These are phyloP conservation scores for bread wheat (Triticum aestivum) DNA, from an alignment of 176 grass and related monocot species.

Conservation along the genomic window DNA sequence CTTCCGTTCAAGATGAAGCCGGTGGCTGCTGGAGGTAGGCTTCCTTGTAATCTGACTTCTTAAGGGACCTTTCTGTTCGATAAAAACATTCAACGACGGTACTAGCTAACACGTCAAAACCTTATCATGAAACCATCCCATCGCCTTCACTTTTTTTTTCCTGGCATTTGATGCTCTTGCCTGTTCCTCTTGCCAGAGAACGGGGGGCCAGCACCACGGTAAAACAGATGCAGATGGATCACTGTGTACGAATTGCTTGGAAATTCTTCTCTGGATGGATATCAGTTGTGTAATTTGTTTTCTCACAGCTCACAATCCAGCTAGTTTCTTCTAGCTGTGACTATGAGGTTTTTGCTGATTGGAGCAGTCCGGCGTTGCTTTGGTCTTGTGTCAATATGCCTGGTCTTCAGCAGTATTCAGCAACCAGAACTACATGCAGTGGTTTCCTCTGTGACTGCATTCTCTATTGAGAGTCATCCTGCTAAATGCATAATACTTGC, in stretches of 20 bases:
- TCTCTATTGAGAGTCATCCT: slow-evolving; percentile 48
- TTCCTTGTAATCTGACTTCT: slow-evolving; percentile 36
- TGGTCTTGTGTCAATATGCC: slow-evolving; percentile 60
- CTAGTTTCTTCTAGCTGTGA: slow-evolving; percentile 39
- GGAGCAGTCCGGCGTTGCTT: slow-evolving; percentile 66
- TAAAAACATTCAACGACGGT: background rate
- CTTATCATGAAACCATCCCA: slow-evolving; percentile 21
- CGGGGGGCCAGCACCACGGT: slow-evolving; percentile 34
- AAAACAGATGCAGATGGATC: slow-evolving; percentile 51
- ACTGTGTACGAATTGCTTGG: slow-evolving; percentile 47
- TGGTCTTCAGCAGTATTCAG: slow-evolving; percentile 48
- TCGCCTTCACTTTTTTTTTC: slow-evolving; percentile 21
- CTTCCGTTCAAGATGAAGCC: slow-evolving; percentile 61
- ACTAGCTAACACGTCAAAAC: slow-evolving; percentile 15
- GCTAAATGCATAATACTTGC: slow-evolving; percentile 73
- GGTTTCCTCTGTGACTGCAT: slow-evolving; percentile 46
- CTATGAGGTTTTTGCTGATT: slow-evolving; percentile 56
- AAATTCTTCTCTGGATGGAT: slow-evolving; percentile 48
- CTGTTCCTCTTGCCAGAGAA: slow-evolving; percentile 79
- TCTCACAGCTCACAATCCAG: slow-evolving; percentile 41
- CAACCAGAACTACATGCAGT: slow-evolving; percentile 35
- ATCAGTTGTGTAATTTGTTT: slow-evolving; percentile 35
- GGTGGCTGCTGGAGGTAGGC: slow-evolving; percentile 61
- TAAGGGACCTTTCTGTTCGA: slow-evolving; percentile 30
- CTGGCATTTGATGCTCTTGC: slow-evolving; percentile 69